Percentiles rank a stretch among this genome's conserved stretches.
These are phyloP conservation scores for Dendrobium huoshanense DNA, from an alignment of 106 monocot species.

Conservation along the genomic window DNA sequence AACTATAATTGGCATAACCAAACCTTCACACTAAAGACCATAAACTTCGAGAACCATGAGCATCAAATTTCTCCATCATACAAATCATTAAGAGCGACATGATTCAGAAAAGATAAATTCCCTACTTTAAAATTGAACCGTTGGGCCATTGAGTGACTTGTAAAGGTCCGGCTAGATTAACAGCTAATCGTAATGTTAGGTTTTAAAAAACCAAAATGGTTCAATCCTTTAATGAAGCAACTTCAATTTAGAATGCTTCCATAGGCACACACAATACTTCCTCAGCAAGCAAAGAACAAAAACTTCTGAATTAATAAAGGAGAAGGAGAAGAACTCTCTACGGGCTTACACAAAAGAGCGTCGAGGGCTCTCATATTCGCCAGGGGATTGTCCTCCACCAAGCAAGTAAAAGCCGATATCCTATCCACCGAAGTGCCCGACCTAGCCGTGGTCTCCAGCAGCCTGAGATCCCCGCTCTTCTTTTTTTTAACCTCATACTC, in stretches of 20 bases:
- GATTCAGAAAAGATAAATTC: too few relatives aligned
- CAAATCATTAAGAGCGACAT: background rate
- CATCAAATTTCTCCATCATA: background rate
- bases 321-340: background rate
- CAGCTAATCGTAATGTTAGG: too few relatives aligned
- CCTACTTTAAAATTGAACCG: too few relatives aligned
- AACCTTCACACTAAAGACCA: too few relatives aligned
- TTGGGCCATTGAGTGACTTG: too few relatives aligned
- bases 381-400: conserved; percentile 87
- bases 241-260: too few relatives aligned
- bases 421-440: conserved; percentile 84
- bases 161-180: too few relatives aligned
- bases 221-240: too few relatives aligned
- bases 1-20: too few relatives aligned
- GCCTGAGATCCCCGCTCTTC: conserved; percentile 52
- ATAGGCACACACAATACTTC: background rate
- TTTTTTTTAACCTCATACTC: conserved; percentile 49
- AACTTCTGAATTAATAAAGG: background rate
- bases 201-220: too few relatives aligned
- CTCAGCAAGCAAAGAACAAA: background rate
- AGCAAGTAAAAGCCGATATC: conserved; percentile 71
- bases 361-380: conserved; percentile 77
- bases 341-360: conserved; percentile 58
- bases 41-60: too few relatives aligned
- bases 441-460: conserved; percentile 57